These are phyloP conservation scores for Mortierella alpina DNA, from an alignment of 192 early-diverging fungal genomes.

Conservation along the genomic window DNA sequence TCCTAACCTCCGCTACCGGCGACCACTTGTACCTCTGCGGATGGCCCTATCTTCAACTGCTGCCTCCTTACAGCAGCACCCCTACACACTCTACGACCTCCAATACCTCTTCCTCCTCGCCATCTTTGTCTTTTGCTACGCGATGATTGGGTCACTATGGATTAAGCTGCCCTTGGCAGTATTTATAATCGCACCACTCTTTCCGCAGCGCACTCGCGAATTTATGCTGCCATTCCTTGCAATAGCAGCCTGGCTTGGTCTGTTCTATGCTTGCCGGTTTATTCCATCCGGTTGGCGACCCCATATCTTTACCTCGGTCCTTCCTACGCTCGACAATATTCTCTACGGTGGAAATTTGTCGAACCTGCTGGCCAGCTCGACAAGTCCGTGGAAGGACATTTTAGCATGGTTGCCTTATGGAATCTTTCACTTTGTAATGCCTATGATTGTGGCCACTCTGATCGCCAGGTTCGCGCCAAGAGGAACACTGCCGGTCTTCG, in stretches of 20 bases:
- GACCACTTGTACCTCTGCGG: not conserved
- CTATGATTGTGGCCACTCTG: slow-evolving; percentile 62
- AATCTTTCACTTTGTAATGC: slow-evolving; percentile 71
- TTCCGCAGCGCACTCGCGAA: slow-evolving; percentile 41
- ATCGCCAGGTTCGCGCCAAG: slow-evolving; percentile 63
- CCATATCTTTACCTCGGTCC: slow-evolving; percentile 68
- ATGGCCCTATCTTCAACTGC: not conserved
- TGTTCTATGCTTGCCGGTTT: slow-evolving; percentile 62
- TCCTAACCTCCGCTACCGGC: slow-evolving; percentile 1
- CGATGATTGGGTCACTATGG: slow-evolving; percentile 35
- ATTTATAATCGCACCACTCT: slow-evolving; percentile 6
- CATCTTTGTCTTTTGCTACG: slow-evolving; percentile 40
- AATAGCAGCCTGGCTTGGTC: slow-evolving; percentile 62
- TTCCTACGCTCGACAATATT: slow-evolving; percentile 70
- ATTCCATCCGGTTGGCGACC: slow-evolving; percentile 61
- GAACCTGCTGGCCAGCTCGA: slow-evolving; percentile 61
- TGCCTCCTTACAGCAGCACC: slow-evolving; percentile 7
- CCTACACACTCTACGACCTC: slow-evolving; percentile 47
- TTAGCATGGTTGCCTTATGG: slow-evolving; percentile 77
- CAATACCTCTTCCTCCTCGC: slow-evolving; percentile 53
- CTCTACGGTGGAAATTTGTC: slow-evolving; percentile 72
- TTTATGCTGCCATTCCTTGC: slow-evolving; percentile 60
- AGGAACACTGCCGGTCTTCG: slow-evolving; percentile 60
- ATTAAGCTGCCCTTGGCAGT: slow-evolving; percentile 24
- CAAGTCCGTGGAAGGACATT: slow-evolving; percentile 62